Evolutionary conservation across 495 filamentous ascomycete genomes (phyloP), one percentile per base, ranked within the genome.

Genomic region (Darksidea phi): DNA sequence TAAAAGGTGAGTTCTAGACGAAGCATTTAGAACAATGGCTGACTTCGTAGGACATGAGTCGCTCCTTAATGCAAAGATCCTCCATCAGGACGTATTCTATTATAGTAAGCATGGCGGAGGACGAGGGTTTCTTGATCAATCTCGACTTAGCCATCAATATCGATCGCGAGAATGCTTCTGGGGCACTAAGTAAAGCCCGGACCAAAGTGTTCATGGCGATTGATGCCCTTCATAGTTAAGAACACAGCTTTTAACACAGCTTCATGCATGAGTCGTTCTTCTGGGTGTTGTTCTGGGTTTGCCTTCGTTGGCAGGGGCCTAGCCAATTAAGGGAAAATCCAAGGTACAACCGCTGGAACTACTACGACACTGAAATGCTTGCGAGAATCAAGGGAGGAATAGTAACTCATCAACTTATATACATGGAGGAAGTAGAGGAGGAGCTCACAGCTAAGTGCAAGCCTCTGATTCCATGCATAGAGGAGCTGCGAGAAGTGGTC

Each of bases 131-230:
- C 23, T 63, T 67, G 25, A 66, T 66, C 28, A 45, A 62, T 34
- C 58, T 66, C 51, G 58, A 66, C 58, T 50, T 66, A 12, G 57
- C 63, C 46, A 57, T 66, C 41, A 62, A 66, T 36, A 62, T 58
- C 48, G 59, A 63, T 38, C 59, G 53, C 36, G 53, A 67, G 28
- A 58, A 62, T 15, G 64, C 59, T 28, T 67, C 59, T 4, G 77
- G 76, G 56, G 75, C 73, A 28, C 73, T 69, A 36, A 71, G 70
- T 21, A 78, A 72, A 57, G 77, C 72, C 4, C 75, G 76, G 32
- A 79, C 73, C 18, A 78, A 72, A 70, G 75, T 75, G 15, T 77
- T 76, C 48, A 79, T 80, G 71, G 74, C 74, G 10, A 78, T 79
- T 43, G 57, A 57, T n/a, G 57, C 63, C 2, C 63, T 66, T 11